phyloP scores from a whole-genome alignment of 2,329 filamentous ascomycete species.

The Aspergillus nomiae region DNA sequence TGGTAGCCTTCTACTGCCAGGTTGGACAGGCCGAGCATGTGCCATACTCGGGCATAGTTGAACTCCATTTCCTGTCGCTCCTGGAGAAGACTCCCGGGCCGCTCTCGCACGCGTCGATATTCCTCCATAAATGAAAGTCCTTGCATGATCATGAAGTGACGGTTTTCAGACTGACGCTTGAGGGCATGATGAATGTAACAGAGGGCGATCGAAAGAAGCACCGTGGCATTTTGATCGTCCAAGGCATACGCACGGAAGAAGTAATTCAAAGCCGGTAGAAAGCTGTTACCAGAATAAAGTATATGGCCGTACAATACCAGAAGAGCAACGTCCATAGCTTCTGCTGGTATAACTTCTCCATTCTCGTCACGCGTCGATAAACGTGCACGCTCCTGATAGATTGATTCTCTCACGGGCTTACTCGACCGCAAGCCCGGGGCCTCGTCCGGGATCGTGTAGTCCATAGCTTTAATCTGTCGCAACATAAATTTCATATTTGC shows the following conservation, averaged over 20 bases:
- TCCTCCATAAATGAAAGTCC: slow-evolving; percentile 77
- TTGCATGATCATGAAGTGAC: slow-evolving; percentile 84
- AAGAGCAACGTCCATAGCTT: slow-evolving; percentile 73
- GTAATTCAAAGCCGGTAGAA: slow-evolving; percentile 82
- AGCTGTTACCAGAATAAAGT: slow-evolving; percentile 79
- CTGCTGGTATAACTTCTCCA: slow-evolving; percentile 38
- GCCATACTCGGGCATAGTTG: slow-evolving; percentile 76
- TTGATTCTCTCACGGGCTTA: slow-evolving; percentile 41
- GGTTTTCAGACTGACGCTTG: slow-evolving; percentile 86
- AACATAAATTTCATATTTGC: slow-evolving; percentile 88
- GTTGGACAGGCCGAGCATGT: slow-evolving; percentile 71
- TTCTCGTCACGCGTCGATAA: slow-evolving; percentile 40
- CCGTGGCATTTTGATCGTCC: slow-evolving; percentile 72
- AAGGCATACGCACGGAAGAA: slow-evolving; percentile 76
- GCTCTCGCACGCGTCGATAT: slow-evolving; percentile 66
- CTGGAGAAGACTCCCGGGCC: slow-evolving; percentile 41
- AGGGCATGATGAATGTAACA: slow-evolving; percentile 86
- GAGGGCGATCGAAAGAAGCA: slow-evolving; percentile 79
- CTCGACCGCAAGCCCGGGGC: slow-evolving; percentile 37
- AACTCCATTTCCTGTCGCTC: slow-evolving; percentile 76
- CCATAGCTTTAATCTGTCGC: slow-evolving; percentile 87
- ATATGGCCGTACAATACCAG: slow-evolving; percentile 91
- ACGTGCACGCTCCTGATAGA: slow-evolving; percentile 46
- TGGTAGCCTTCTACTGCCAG: slow-evolving; percentile 74
- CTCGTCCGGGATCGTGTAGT: slow-evolving; percentile 64